Evolutionary conservation across 805 yeast species (phyloP).

Genomic region (Zygotorulaspora sp.): DNA sequence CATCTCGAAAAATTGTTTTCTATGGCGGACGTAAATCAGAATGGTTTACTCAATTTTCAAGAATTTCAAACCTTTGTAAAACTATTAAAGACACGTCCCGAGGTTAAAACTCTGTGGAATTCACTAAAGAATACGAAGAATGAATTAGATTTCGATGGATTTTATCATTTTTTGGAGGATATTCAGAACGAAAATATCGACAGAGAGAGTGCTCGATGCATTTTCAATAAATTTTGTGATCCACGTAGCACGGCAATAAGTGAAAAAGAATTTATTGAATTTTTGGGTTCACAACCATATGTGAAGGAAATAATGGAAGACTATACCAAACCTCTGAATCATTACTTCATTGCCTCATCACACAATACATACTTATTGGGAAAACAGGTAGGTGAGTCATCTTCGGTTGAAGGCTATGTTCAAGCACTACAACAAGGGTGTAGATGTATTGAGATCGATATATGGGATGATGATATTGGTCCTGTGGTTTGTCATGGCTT

Average conservation of each 20-base stretch:
- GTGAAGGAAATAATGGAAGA: slow-evolving; percentile 30
- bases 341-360: slow-evolving; percentile 86
- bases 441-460: slow-evolving; percentile 88
- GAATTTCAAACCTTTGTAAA: slow-evolving; percentile 76
- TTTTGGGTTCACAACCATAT: slow-evolving; percentile 32
- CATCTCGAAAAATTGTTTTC: slow-evolving; percentile 45
- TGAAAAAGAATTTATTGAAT: slow-evolving; percentile 28
- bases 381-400: slow-evolving; percentile 78
- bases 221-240: slow-evolving; percentile 39
- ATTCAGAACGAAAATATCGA: slow-evolving; percentile 46
- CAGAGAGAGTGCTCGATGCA: slow-evolving; percentile 28
- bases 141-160: slow-evolving; percentile 30
- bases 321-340: slow-evolving; percentile 63
- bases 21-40: slow-evolving; percentile 46
- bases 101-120: slow-evolving; percentile 50
- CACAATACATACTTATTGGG: slow-evolving; percentile 92
- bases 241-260: slow-evolving; percentile 11
- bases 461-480: slow-evolving; percentile 82
- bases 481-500: slow-evolving; percentile 94
- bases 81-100: slow-evolving; percentile 59
- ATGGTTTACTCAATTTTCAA: slow-evolving; percentile 55
- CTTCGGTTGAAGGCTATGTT: slow-evolving; percentile 87
- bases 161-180: slow-evolving; percentile 42
- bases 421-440: slow-evolving; percentile 88
- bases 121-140: slow-evolving; percentile 22